phyloP scores from a whole-genome alignment of 306 rosid genomes.

The Vachellia pachyceras region DNA sequence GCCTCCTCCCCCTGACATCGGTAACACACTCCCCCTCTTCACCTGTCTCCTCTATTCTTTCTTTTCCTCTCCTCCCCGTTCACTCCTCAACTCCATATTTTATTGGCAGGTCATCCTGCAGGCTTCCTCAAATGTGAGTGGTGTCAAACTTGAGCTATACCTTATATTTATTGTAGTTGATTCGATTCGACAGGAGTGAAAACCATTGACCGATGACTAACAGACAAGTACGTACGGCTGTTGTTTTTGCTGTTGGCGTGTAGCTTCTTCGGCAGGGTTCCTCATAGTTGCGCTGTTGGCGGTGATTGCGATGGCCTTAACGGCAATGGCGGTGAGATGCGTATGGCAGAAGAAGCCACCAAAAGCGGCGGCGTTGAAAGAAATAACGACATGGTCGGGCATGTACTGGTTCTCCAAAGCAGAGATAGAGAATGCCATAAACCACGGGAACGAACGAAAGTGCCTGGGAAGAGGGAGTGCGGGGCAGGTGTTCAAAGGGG shows the following conservation, averaged over 20 bases:
- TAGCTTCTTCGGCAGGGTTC: constrained; percentile 39
- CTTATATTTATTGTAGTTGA: no score
- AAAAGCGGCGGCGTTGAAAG: constrained; percentile 39
- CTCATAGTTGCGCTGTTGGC: constrained; percentile 38
- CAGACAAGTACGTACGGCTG: neutral
- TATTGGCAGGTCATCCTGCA: neutral
- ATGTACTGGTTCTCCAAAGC: constrained; percentile 70
- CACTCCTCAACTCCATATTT: no score
- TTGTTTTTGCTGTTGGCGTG: neutral
- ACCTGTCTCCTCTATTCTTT: no score
- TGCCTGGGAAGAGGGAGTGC: constrained; percentile 86
- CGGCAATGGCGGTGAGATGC: constrained; percentile 48
- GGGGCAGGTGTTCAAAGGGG: constrained; percentile 75
- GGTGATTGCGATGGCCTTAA: constrained; percentile 31
- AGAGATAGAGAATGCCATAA: constrained; percentile 78
- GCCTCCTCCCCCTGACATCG: neutral
- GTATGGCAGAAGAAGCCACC: constrained; percentile 52
- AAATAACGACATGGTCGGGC: constrained; percentile 60
- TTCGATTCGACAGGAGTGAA: neutral
- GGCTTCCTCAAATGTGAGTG: constrained; percentile 46
- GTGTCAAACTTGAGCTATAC: neutral
- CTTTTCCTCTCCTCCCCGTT: neutral
- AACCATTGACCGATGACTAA: constrained; percentile 6
- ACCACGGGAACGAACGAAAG: constrained; percentile 44
- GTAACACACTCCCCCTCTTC: neutral